Base-by-base conservation (phyloP, 2,329 filamentous ascomycete genomes). In the Aquanectria penicillioides region DNA sequence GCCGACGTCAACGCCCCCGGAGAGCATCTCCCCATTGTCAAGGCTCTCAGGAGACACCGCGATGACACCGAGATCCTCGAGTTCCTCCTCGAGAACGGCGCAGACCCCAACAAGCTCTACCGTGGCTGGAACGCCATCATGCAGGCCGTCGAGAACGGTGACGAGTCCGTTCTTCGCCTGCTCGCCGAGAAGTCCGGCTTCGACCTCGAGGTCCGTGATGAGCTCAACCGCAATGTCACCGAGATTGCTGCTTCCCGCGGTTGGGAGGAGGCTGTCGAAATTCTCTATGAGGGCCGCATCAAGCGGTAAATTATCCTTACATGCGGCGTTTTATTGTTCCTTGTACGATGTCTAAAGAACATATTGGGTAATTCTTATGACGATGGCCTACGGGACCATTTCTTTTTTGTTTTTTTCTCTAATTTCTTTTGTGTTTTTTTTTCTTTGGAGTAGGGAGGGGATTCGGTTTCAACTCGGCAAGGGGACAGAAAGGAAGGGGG, bases 1-100 rank as follows among this genome's bases (percentile, higher is more conserved):
- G 88, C 88, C 0, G 86, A 90, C 66, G 81, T 86, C 38, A 90
- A 90, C 69, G 79, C 85, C 0, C 88, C 89, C 0, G 89, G 89
- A 17, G 89, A 91, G 77, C 89, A 91, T 72, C 75, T 91, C 10
- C 89, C 89, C 7, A 82, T 91, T 50, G 87, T 91, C 71, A 91
- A 91, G 73, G 86, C 89, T 2, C 80, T 91, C 38, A 83, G 88
- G 4, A 79, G 86, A 18, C 83, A 83, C 66, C 78, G 82, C 51
- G 79, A 80, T 8, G 78, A 89, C 64, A 81, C 83, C 0, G 82
- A 86, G 34, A 85, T 89, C 52, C 80, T 91, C 26, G 82, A 88
- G 71, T 78, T 88, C 75, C 78, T 91, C 6, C 79, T 91, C 7
- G 81, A 81, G 10, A 80, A 83, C 59, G 88, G 89, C 9, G 89